phyloP scores from a whole-genome alignment of 73 alveolate genomes.

The Symbiodinium natans region DNA sequence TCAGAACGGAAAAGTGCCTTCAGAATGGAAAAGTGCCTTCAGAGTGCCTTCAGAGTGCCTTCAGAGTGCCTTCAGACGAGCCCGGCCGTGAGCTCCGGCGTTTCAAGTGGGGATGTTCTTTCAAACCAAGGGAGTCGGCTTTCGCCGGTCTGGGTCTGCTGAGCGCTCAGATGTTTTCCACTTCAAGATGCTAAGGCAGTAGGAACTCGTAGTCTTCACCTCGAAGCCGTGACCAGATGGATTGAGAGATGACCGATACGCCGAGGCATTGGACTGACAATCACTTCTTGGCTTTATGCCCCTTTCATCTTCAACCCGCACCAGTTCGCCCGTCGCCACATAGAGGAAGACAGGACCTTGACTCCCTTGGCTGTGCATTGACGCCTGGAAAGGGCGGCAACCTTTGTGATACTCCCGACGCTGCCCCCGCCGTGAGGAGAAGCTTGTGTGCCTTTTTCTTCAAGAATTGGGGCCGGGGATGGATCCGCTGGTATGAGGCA shows the following conservation, averaged over 20 bases:
- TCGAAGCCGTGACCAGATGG: background rate
- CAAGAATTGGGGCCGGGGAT: constrained; percentile 86
- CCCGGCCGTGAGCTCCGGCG: no score
- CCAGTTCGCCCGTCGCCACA: constrained; percentile 85
- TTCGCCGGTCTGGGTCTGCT: constrained; percentile 54
- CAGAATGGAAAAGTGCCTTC: no score
- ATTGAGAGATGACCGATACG: background rate
- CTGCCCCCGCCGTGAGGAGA: background rate
- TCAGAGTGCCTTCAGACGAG: no score
- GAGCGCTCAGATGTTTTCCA: background rate
- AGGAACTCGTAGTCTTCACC: no score
- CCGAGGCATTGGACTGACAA: constrained; percentile 75
- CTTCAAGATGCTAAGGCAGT: no score
- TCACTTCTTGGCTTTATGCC: constrained; percentile 75
- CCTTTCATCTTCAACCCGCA: constrained; percentile 90
- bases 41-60: no score
- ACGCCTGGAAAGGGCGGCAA: background rate
- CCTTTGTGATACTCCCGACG: background rate
- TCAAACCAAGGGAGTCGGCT: background rate
- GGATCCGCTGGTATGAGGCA: constrained; percentile 93
- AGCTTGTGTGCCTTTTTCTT: background rate
- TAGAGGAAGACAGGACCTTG: constrained; percentile 81
- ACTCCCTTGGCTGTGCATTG: background rate
- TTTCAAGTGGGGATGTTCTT: no score
- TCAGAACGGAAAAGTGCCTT: no score